A percentile compares a stretch with the other conserved stretches of the same genome.
Conservation (phyloP, 768 basidiomycete species). For the Heimioporus sp. region DNA sequence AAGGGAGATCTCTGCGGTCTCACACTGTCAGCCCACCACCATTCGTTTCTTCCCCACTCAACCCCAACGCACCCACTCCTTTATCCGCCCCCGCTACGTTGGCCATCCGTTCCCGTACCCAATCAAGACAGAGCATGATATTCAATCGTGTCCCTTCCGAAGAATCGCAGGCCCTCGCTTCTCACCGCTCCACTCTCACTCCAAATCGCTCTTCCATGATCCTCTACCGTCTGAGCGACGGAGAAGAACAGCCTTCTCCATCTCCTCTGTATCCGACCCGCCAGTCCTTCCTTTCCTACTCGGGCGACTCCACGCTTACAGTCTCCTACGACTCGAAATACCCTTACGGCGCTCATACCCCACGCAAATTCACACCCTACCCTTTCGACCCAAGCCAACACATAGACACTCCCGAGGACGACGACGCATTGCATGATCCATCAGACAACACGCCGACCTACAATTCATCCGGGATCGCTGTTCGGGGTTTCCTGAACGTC, state of each 20-base stretch:
- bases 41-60: conserved; percentile 54
- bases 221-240: conserved; percentile 54
- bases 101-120: conserved; percentile 35
- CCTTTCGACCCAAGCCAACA: conserved; percentile 67
- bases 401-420: conserved; percentile 60
- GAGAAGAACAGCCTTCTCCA: conserved; percentile 31
- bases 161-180: conserved; percentile 41
- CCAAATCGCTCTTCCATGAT: conserved; percentile 58
- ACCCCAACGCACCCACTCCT: conserved; percentile 36
- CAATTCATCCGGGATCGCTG: conserved; percentile 25
- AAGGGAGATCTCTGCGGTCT: conserved; percentile 23
- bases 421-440: conserved; percentile 74
- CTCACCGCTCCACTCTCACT: conserved; percentile 16
- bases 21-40: conserved; percentile 19
- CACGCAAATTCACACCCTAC: conserved; percentile 56
- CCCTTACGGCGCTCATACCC: conserved; percentile 40
- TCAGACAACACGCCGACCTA: conserved; percentile 31
- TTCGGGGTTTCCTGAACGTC: conserved; percentile 66
- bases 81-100: conserved; percentile 8
- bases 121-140: conserved; percentile 39
- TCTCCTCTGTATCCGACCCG: conserved; percentile 37
- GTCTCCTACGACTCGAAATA: conserved; percentile 64
- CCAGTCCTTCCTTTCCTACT: conserved; percentile 49
- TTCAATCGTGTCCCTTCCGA: conserved; percentile 45
- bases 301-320: conserved; percentile 49